A percentile compares a stretch with the other conserved stretches of the same genome.
Conservation (phyloP, 148 eudicot species). For the Chenopodium suecicum region DNA sequence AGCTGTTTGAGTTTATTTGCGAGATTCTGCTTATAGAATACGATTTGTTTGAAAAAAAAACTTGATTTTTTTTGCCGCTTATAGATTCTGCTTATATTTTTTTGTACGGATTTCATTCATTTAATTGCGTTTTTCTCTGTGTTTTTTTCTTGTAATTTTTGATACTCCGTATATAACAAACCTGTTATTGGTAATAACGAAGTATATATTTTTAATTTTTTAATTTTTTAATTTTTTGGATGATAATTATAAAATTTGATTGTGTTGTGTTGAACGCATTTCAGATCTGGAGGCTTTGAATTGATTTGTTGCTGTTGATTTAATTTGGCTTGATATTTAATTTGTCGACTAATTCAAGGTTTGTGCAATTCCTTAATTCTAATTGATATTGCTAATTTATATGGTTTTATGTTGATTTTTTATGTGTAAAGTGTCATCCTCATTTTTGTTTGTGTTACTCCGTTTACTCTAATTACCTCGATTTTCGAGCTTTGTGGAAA, state of each 20-base stretch:
- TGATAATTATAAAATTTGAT: constrained; percentile 1
- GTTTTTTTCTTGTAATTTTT: background rate
- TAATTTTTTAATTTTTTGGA: background rate
- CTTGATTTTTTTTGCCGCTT: background rate
- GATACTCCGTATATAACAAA: background rate
- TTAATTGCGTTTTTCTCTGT: background rate
- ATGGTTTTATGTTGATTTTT: too few species aligned
- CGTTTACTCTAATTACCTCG: too few species aligned
- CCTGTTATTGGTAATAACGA: background rate
- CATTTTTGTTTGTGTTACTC: background rate
- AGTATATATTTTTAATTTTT: too few species aligned
- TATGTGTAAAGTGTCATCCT: background rate
- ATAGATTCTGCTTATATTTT: too few species aligned
- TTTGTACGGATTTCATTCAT: background rate
- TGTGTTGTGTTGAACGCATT: background rate
- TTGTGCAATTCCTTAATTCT: background rate
- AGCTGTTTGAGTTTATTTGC: background rate
- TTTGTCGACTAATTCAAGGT: background rate
- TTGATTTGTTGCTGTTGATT: constrained; percentile 10
- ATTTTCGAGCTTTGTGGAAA: background rate
- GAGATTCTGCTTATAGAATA: background rate
- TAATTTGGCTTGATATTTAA: constrained; percentile 1
- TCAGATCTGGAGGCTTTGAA: constrained; percentile 20
- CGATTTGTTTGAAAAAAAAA: background rate
- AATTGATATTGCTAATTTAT: background rate